Base-by-base conservation (phyloP, 148 eudicot species). In the Amaranthus hypochondriacus region DNA sequence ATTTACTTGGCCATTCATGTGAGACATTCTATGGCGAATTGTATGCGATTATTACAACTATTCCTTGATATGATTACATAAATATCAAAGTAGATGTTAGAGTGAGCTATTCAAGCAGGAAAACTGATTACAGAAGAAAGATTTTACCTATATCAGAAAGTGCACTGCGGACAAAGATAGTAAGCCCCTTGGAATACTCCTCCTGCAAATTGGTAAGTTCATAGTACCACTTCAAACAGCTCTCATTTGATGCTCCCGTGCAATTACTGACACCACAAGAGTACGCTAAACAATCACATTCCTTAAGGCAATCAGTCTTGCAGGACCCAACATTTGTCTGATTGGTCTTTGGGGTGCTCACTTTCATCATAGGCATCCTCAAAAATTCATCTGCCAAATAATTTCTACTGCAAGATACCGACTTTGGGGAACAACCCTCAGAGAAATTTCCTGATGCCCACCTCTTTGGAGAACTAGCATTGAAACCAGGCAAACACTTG, bases 151-250 rank as follows among this genome's bases (percentile, higher is more conserved):
- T 39, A 60, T 60, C 80, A 69, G 72, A 50, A 47, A 4, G 50
- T 3, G 52, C 28, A 5, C 66, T 69, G 12, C 83, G 86, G 48
- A 76, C 39, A 5, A 49, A 72, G 2, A 83, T 8, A 10, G 73
- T 72, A 59, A 48, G 5, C 11, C 78, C 85, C 1, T 15, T 48
- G 11, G 77, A 28, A 51, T 57, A 69, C 62, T 71, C 71, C 70
- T 82, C 84, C 47, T 74, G 79, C 48, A 83, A 52, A 50, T 60
- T 61, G 60, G 72, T 56, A 56, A 77, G 66, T 5, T 62, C 21
- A 49, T 21, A 7, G 12, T 48, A 43, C 86, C 84, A 81, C 7
- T 65, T 51, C 68, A 57, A 56, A 57, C 86, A 83, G 4, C 7
- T 61, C 21, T 57, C 68, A 11, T 3, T 5, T 0, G 4, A 21